Percentiles rank a stretch among this genome's conserved stretches.
Conservation (phyloP, 192 early-diverging fungal genomes). For the Coemansia aciculifera region DNA sequence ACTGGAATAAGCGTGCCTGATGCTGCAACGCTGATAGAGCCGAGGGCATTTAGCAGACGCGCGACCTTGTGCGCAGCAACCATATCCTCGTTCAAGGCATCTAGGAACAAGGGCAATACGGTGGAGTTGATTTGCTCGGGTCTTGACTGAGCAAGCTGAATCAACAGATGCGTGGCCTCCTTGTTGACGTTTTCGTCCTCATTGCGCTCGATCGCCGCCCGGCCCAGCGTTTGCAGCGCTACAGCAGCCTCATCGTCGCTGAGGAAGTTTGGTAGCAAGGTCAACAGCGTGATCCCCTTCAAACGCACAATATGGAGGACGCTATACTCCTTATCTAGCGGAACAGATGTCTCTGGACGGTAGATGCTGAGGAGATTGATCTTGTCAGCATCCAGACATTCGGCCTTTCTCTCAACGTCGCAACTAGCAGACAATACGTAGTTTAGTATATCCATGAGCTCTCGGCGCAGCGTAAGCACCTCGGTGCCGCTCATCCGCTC, state of each 20-base stretch:
- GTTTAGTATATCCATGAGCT: slow-evolving; percentile 68
- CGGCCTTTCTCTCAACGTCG: slow-evolving; percentile 34
- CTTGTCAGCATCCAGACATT: slow-evolving; percentile 69
- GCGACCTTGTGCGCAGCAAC: slow-evolving; percentile 31
- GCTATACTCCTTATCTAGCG: slow-evolving; percentile 70
- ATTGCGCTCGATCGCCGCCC: slow-evolving; percentile 46
- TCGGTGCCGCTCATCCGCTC: slow-evolving; percentile 62
- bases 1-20: slow-evolving; percentile 23
- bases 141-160: slow-evolving; percentile 46
- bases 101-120: slow-evolving; percentile 47
- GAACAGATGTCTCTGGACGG: slow-evolving; percentile 62
- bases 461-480: slow-evolving; percentile 46
- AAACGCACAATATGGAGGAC: slow-evolving; percentile 70
- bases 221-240: slow-evolving; percentile 42
- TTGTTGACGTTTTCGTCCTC: slow-evolving; percentile 56
- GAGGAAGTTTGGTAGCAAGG: slow-evolving; percentile 60
- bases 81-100: slow-evolving; percentile 34
- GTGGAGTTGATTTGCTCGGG: slow-evolving; percentile 29
- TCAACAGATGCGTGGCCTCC: slow-evolving; percentile 46
- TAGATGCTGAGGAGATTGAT: slow-evolving; percentile 76
- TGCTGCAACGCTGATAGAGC: slow-evolving; percentile 45
- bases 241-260: slow-evolving; percentile 56
- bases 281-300: slow-evolving; percentile 69
- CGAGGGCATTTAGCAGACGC: slow-evolving; percentile 43
- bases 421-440: slow-evolving; percentile 72